These are phyloP conservation scores for Anthostomella pinea DNA, from an alignment of 2,329 filamentous ascomycete species.

Conservation along the genomic window DNA sequence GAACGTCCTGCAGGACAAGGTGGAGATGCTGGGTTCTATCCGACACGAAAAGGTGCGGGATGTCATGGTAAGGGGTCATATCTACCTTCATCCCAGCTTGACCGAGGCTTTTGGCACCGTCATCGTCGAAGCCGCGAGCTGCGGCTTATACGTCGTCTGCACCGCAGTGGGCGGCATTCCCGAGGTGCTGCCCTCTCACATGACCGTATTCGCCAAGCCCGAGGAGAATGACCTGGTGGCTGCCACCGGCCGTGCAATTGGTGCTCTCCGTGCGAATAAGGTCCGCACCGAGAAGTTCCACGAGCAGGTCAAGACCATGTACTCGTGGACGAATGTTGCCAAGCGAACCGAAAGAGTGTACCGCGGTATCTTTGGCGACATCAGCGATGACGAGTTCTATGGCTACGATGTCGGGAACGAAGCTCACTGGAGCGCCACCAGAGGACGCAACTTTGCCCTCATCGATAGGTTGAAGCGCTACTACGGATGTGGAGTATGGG, in stretches of 20 bases:
- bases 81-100: constrained; percentile 91
- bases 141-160: constrained; percentile 93
- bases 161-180: constrained; percentile 96
- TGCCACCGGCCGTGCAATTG: constrained; percentile 87
- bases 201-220: constrained; percentile 96
- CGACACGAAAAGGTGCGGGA: constrained; percentile 95
- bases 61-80: constrained; percentile 95
- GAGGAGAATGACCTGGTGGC: constrained; percentile 93
- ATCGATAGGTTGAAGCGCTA: constrained; percentile 95
- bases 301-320: constrained; percentile 97
- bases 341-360: constrained; percentile 93
- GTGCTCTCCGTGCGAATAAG: constrained; percentile 77
- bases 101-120: constrained; percentile 98
- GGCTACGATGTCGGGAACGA: constrained; percentile 67
- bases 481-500: constrained; percentile 98
- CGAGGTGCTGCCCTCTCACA: constrained; percentile 90
- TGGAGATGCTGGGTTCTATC: constrained; percentile 87
- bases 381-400: constrained; percentile 85
- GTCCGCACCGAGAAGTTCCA: constrained; percentile 93
- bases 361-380: constrained; percentile 83
- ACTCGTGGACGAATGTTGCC: constrained; percentile 96
- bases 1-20: constrained; percentile 88
- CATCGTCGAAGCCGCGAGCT: constrained; percentile 94
- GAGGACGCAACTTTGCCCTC: constrained; percentile 78
- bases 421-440: constrained; percentile 64